Evolutionary conservation across 148 eudicot species (phyloP).

Genomic region (Beta vulgaris): DNA sequence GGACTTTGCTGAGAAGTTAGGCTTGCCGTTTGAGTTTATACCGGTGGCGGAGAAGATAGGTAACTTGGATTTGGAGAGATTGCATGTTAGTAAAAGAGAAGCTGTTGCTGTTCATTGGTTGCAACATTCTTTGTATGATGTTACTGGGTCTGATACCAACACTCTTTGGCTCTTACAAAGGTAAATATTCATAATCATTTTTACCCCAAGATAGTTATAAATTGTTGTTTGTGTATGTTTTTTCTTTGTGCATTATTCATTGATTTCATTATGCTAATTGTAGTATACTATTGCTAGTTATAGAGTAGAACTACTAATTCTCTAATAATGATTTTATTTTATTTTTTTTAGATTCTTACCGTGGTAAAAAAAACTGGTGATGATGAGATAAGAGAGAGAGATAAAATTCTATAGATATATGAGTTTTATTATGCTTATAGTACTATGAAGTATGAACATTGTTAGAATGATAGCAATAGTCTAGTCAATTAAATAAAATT

Average conservation of each 20-base stretch:
- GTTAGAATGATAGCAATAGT: neutral
- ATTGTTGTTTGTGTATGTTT: neutral
- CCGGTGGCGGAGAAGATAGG: slow-evolving; percentile 87
- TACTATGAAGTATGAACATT: neutral
- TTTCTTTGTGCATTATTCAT: neutral
- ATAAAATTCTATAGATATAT: too few relatives aligned
- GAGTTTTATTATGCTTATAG: too few relatives aligned
- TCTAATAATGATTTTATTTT: too few relatives aligned
- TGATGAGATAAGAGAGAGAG: neutral
- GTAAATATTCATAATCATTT: slow-evolving; percentile 26
- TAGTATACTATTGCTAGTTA: too few relatives aligned
- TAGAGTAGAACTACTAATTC: too few relatives aligned
- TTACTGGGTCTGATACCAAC: slow-evolving; percentile 79
- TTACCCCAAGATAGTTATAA: neutral
- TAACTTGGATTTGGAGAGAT: slow-evolving; percentile 55
- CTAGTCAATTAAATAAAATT: neutral
- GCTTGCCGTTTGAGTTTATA: slow-evolving; percentile 74
- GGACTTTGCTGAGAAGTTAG: slow-evolving; percentile 78
- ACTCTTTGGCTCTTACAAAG: slow-evolving; percentile 81
- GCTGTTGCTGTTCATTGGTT: slow-evolving; percentile 96
- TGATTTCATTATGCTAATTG: neutral
- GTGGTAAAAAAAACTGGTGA: neutral
- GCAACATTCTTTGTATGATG: slow-evolving; percentile 93
- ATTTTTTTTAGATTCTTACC: neutral
- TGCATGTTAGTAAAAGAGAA: slow-evolving; percentile 75